Conservation (phyloP, 2,329 filamentous ascomycete species). For the Celoporthe dispersa region DNA sequence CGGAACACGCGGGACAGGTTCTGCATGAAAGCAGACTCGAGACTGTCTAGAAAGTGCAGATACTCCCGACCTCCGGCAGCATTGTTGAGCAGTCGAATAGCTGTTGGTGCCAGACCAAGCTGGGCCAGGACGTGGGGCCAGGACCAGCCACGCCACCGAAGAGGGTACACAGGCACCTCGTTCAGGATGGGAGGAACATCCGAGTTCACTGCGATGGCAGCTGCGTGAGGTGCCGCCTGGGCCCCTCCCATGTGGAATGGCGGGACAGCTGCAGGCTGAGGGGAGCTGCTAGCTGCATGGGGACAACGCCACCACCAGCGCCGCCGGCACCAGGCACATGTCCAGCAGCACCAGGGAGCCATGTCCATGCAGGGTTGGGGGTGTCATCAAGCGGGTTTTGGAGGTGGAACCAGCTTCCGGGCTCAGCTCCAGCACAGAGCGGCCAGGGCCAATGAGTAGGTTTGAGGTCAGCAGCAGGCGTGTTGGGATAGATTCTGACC, state of each 20-base stretch:
- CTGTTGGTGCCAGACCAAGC: slow-evolving; percentile 44
- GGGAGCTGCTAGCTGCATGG: background rate
- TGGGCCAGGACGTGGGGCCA: slow-evolving; percentile 49
- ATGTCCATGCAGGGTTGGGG: background rate
- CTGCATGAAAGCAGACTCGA: slow-evolving; percentile 30
- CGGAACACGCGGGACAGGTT: slow-evolving; percentile 34
- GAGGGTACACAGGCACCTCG: background rate
- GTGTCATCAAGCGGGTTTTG: background rate
- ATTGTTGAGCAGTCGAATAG: background rate
- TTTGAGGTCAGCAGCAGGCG: slow-evolving; percentile 14
- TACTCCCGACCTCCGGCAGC: slow-evolving; percentile 3
- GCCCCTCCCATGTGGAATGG: background rate
- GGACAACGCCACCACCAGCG: background rate
- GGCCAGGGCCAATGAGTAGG: slow-evolving; percentile 32
- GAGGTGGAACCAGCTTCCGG: slow-evolving; percentile 27
- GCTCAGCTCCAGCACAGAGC: slow-evolving; percentile 28
- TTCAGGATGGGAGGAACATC: slow-evolving; percentile 2
- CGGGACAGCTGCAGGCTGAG: background rate
- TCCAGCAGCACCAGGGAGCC: background rate
- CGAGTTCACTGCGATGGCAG: slow-evolving; percentile 7
- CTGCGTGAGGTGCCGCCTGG: background rate
- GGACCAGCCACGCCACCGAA: slow-evolving; percentile 39
- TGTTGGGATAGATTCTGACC: slow-evolving; percentile 23
- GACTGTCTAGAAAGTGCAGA: background rate
- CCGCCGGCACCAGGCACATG: too few relatives aligned